phyloP scores from a whole-genome alignment of 306 rosid species.

The Citrullus amarus region DNA sequence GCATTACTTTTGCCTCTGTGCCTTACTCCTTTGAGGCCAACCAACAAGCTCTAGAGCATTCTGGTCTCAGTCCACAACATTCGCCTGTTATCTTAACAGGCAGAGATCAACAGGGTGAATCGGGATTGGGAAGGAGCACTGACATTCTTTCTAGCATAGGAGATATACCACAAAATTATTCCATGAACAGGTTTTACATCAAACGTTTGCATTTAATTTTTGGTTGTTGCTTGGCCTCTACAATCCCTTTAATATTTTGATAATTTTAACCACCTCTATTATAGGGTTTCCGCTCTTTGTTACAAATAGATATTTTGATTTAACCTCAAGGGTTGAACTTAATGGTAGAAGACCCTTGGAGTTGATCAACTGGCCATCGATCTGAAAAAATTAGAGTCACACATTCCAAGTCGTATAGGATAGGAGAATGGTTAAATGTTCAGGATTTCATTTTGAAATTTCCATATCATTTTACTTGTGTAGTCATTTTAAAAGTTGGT shows the following conservation, averaged over 20 bases:
- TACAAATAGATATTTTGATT: neutral
- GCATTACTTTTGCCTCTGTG: slow-evolving; percentile 43
- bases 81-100: slow-evolving; percentile 9
- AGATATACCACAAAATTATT: slow-evolving; percentile 8
- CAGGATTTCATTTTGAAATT: neutral
- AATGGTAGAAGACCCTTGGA: neutral
- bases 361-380: neutral
- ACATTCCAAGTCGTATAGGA: neutral
- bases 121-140: slow-evolving; percentile 24
- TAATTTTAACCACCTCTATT: neutral
- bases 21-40: slow-evolving; percentile 47
- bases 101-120: slow-evolving; percentile 30
- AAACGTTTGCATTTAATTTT: neutral
- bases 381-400: neutral
- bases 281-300: neutral
- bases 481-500: neutral
- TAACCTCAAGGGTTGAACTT: neutral
- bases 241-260: neutral
- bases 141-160: slow-evolving; percentile 4
- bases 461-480: neutral
- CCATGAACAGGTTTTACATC: slow-evolving; percentile 6
- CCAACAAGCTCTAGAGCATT: slow-evolving; percentile 37
- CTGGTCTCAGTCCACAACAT: slow-evolving; percentile 19
- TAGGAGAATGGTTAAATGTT: neutral
- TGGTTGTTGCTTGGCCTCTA: neutral